Evolutionary conservation across 192 early-diverging fungal genomes (phyloP).

Genomic region (Mortierella antarctica): DNA sequence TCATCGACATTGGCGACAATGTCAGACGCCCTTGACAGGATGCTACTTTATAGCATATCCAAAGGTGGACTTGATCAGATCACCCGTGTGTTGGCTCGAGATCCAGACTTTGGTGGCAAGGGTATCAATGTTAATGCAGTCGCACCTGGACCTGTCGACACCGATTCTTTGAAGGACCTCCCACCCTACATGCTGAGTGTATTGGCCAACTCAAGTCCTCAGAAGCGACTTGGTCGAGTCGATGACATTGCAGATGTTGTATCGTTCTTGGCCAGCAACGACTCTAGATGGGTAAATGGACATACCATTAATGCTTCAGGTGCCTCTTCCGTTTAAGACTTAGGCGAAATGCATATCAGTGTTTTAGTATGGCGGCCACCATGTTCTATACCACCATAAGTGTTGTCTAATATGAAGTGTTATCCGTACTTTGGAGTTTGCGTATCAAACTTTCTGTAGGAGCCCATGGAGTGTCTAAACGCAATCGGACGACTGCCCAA

Average conservation of each 20-base stretch:
- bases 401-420: too few relatives aligned
- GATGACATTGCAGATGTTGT: conserved; percentile 13
- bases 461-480: too few relatives aligned
- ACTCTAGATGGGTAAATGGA: conserved; percentile 32
- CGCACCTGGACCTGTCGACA: conserved; percentile 26
- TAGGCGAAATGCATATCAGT: too few relatives aligned
- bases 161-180: background rate
- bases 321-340: conserved; percentile 7
- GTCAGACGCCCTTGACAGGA: background rate
- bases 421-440: too few relatives aligned
- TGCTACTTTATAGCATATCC: background rate
- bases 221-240: conserved; percentile 9
- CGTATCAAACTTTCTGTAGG: too few relatives aligned
- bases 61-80: conserved; percentile 5
- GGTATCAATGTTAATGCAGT: conserved; percentile 14
- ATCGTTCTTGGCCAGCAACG: conserved; percentile 15
- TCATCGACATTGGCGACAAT: conserved; percentile 10
- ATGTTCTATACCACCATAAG: too few relatives aligned
- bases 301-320: conserved; percentile 24
- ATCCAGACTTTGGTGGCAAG: background rate
- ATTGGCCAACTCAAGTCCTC: background rate
- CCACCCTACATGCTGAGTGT: background rate
- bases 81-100: conserved; percentile 1
- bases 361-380: too few relatives aligned
- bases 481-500: too few relatives aligned